phyloP scores from a whole-genome alignment of 176 grass and related monocot species.

The Raddia distichophylla region DNA sequence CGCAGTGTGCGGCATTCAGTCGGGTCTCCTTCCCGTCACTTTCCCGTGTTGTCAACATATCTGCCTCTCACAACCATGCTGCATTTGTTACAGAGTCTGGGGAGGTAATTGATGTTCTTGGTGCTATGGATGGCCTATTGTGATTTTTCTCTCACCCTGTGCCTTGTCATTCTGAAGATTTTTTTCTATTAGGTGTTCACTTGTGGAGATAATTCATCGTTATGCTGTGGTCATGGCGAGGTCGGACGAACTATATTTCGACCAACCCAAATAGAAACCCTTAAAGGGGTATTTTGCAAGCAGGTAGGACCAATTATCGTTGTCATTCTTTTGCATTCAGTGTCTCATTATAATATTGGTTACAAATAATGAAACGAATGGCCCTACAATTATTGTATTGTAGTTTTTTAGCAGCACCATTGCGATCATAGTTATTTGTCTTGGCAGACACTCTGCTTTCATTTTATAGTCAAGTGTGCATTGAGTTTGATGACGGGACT shows the following conservation, averaged over 20 bases:
- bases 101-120: slow-evolving; percentile 66
- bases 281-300: slow-evolving; percentile 76
- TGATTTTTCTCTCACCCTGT: not conserved
- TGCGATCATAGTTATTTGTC: not conserved
- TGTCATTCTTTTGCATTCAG: not conserved
- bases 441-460: not conserved
- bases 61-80: slow-evolving; percentile 91
- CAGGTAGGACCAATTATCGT: slow-evolving; percentile 59
- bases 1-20: slow-evolving; percentile 80
- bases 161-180: slow-evolving; percentile 8
- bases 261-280: slow-evolving; percentile 75
- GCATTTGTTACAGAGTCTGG: slow-evolving; percentile 90
- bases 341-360: not conserved
- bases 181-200: slow-evolving; percentile 76
- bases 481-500: not conserved
- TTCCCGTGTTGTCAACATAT: slow-evolving; percentile 82
- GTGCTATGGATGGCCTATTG: slow-evolving; percentile 1
- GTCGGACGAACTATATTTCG: slow-evolving; percentile 87
- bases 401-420: not conserved
- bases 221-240: slow-evolving; percentile 93
- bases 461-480: not conserved
- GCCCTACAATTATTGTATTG: not conserved
- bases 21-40: slow-evolving; percentile 81
- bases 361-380: not conserved
- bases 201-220: slow-evolving; percentile 98